These are phyloP conservation scores for Pseudocercospora macadamiae DNA, from an alignment of 2,329 filamentous ascomycete species.

Conservation along the genomic window DNA sequence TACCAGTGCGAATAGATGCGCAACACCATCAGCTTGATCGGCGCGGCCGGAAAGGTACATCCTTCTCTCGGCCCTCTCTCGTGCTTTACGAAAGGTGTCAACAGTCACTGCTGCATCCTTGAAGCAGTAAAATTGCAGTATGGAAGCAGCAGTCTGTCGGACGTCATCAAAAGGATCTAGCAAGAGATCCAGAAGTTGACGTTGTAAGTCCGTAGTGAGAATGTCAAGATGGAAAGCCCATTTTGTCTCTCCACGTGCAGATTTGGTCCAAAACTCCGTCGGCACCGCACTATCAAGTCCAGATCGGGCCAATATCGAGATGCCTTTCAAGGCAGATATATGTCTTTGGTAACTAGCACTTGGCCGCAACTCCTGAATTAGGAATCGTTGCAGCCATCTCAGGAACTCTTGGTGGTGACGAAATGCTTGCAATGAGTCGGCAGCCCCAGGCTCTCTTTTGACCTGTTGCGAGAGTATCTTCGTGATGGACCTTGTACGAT, in stretches of 20 bases:
- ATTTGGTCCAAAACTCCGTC: conserved; percentile 46
- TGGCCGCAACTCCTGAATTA: conserved; percentile 73
- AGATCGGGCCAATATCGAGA: conserved; percentile 68
- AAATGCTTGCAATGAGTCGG: conserved; percentile 2
- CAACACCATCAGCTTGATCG: conserved; percentile 90
- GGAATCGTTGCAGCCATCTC: conserved; percentile 72
- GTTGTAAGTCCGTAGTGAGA: conserved; percentile 50
- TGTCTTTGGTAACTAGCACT: conserved; percentile 90
- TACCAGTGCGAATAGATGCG: conserved; percentile 72
- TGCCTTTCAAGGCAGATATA: conserved; percentile 74
- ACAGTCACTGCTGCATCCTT: neutral
- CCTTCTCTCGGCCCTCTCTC: conserved; percentile 50
- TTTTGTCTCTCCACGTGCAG: conserved; percentile 51
- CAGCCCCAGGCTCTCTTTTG: neutral
- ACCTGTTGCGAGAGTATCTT: conserved; percentile 49
- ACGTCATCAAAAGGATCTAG: conserved; percentile 95
- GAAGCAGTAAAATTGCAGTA: conserved; percentile 41
- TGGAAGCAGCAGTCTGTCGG: conserved; percentile 57
- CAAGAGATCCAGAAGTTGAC: conserved; percentile 74
- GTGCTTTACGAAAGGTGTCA: neutral
- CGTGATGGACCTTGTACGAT: conserved; percentile 71
- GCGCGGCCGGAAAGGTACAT: conserved; percentile 77
- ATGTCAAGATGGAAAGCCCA: conserved; percentile 56
- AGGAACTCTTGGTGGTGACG: conserved; percentile 57
- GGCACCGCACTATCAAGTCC: conserved; percentile 62